Conservation (phyloP, 495 filamentous ascomycete species). For the Rhizodiscina lignyota region DNA sequence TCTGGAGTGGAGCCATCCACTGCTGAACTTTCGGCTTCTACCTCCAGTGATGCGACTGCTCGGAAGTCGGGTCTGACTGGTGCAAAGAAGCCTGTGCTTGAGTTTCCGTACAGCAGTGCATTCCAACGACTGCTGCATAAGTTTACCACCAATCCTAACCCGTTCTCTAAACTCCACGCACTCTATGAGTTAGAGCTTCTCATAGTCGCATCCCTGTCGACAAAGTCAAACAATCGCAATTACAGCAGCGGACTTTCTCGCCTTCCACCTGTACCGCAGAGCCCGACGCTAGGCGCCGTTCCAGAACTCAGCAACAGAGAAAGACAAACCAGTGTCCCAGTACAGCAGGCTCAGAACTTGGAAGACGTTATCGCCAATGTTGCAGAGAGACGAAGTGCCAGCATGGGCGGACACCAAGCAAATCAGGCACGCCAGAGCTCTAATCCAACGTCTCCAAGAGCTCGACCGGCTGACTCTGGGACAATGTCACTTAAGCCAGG, state of each 20-base stretch:
- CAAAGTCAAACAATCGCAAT: conserved; percentile 17
- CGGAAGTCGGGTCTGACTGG: conserved; percentile 16
- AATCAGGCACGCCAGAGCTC: conserved; percentile 4
- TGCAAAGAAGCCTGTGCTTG: conserved; percentile 21
- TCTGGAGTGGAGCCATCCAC: conserved; percentile 18
- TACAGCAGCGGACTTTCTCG: conserved; percentile 1
- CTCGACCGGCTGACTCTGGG: background rate
- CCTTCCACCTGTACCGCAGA: conserved; percentile 19
- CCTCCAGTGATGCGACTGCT: conserved; percentile 26
- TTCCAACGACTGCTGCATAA: conserved; percentile 68
- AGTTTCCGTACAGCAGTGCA: conserved; percentile 30
- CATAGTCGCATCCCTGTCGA: conserved; percentile 58
- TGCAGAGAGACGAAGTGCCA: conserved; percentile 49
- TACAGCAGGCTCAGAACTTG: conserved; percentile 25
- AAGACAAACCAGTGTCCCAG: conserved; percentile 3
- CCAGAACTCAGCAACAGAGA: conserved; percentile 17
- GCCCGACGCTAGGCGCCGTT: conserved; percentile 17
- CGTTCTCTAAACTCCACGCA: conserved; percentile 68
- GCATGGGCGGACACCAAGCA: conserved; percentile 13
- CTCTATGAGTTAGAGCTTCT: conserved; percentile 70
- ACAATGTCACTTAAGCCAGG: no score
- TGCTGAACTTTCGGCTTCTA: conserved; percentile 17
- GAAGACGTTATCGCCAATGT: conserved; percentile 52
- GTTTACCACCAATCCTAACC: conserved; percentile 83
- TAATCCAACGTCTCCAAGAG: conserved; percentile 18